Percentiles rank a stretch among this genome's conserved stretches.
Evolutionary conservation across 2,329 filamentous ascomycete species (phyloP).

Genomic region (Apiospora sp.): DNA sequence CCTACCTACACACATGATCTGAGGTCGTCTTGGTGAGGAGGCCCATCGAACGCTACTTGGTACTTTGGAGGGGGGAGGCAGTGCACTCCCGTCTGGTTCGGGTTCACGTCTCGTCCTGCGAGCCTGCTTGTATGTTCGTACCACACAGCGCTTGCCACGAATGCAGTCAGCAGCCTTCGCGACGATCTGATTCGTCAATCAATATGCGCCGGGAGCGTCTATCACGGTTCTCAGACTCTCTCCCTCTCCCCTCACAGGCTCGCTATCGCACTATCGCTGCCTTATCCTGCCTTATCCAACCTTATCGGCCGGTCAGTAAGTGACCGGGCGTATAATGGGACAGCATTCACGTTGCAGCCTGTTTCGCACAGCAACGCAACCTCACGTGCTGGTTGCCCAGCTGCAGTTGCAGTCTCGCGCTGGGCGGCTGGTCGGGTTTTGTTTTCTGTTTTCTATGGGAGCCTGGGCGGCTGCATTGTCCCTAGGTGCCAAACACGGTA

Average conservation of each 20-base stretch:
- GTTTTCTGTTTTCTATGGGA: neutral
- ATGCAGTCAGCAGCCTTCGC: neutral
- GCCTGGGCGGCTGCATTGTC: constrained; percentile 15
- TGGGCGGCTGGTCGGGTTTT: neutral
- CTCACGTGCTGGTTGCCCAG: constrained; percentile 17
- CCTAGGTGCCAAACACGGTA: neutral
- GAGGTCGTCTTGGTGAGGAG: neutral
- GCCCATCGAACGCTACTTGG: neutral
- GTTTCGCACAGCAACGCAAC: constrained; percentile 19
- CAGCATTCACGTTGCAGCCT: constrained; percentile 6
- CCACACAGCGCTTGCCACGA: constrained; percentile 21
- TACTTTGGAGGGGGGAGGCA: neutral
- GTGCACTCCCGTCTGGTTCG: neutral
- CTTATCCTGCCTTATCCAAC: neutral
- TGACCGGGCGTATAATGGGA: neutral
- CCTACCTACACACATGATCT: neutral
- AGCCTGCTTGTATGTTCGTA: neutral
- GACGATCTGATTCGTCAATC: constrained; percentile 5
- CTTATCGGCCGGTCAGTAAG: constrained; percentile 3
- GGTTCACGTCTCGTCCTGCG: neutral
- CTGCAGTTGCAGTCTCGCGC: neutral
- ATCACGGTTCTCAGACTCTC: neutral
- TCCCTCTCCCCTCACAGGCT: constrained; percentile 3
- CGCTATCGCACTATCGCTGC: neutral
- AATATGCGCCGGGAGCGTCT: constrained; percentile 9